Percentiles rank a stretch among this genome's conserved stretches.
These are phyloP conservation scores for Candida takata DNA, from an alignment of 805 yeast genomes.

Conservation along the genomic window DNA sequence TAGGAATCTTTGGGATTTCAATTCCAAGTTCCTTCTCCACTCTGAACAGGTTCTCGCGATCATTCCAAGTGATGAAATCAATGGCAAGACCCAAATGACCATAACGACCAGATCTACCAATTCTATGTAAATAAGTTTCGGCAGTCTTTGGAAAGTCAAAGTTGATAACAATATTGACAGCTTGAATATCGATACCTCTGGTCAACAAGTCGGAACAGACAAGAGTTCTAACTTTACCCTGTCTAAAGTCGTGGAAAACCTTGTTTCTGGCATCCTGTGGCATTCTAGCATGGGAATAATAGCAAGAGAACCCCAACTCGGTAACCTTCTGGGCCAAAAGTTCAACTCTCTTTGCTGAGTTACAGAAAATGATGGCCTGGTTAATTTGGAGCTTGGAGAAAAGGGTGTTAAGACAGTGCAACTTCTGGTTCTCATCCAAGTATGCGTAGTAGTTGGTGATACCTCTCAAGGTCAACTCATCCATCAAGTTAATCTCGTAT, in stretches of 20 bases:
- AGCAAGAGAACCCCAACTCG: slow-evolving; percentile 93
- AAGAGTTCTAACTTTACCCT: slow-evolving; percentile 93
- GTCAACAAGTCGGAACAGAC: slow-evolving; percentile 95
- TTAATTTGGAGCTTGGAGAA: slow-evolving; percentile 92
- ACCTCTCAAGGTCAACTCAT: slow-evolving; percentile 92
- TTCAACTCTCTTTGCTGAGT: slow-evolving; percentile 94
- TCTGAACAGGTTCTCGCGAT: slow-evolving; percentile 85
- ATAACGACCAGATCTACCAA: slow-evolving; percentile 98
- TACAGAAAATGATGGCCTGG: slow-evolving; percentile 95
- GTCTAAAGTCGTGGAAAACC: slow-evolving; percentile 97
- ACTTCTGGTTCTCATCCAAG: slow-evolving; percentile 92
- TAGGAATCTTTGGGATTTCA: slow-evolving; percentile 94
- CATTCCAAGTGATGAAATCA: slow-evolving; percentile 94
- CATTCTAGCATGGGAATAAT: slow-evolving; percentile 96
- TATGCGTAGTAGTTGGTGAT: slow-evolving; percentile 97
- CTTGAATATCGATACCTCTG: slow-evolving; percentile 98
- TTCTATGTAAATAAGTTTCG: slow-evolving; percentile 95
- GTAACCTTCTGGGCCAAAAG: slow-evolving; percentile 92
- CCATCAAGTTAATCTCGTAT: slow-evolving; percentile 95
- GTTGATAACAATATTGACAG: slow-evolving; percentile 95
- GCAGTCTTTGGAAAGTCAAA: slow-evolving; percentile 98
- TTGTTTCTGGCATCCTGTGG: slow-evolving; percentile 95
- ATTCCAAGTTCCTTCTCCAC: slow-evolving; percentile 97
- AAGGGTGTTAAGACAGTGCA: slow-evolving; percentile 91
- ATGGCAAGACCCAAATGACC: slow-evolving; percentile 98